Evolutionary conservation across 2,329 filamentous ascomycete species (phyloP).

Genomic region (Ceratocystis harringtonii): DNA sequence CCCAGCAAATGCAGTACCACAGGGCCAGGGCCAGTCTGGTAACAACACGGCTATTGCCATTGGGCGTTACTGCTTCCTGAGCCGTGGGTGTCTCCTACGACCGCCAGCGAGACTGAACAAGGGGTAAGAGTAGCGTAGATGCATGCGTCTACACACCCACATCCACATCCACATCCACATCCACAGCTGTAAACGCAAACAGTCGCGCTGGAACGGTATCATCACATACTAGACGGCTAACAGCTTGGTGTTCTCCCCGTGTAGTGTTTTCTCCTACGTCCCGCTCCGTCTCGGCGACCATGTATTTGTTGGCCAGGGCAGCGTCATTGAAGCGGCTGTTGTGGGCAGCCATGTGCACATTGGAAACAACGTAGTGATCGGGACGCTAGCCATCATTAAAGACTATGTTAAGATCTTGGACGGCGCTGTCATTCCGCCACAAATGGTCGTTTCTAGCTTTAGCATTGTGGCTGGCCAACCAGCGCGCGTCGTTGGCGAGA

Average conservation of each 20-base stretch:
- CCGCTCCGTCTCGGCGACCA: slow-evolving; percentile 89
- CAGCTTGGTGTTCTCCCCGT: background rate
- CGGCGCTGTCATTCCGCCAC: slow-evolving; percentile 64
- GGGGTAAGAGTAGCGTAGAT: slow-evolving; percentile 31
- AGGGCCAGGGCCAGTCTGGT: slow-evolving; percentile 25
- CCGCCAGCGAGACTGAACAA: slow-evolving; percentile 74
- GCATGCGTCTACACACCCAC: background rate
- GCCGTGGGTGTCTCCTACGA: slow-evolving; percentile 59
- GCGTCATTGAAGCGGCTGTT: slow-evolving; percentile 66
- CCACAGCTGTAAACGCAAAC: background rate
- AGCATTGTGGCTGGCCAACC: slow-evolving; percentile 78
- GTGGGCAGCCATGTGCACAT: slow-evolving; percentile 80
- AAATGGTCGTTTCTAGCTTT: slow-evolving; percentile 87
- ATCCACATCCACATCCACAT: too few relatives aligned
- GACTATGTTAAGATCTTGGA: slow-evolving; percentile 84
- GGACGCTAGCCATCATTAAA: slow-evolving; percentile 81
- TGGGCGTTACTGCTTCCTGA: slow-evolving; percentile 82
- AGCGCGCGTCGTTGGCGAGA: slow-evolving; percentile 65
- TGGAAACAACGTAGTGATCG: slow-evolving; percentile 59
- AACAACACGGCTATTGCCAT: slow-evolving; percentile 64
- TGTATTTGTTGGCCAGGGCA: slow-evolving; percentile 67
- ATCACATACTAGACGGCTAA: background rate
- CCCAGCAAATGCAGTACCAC: slow-evolving; percentile 30
- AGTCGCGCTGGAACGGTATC: background rate
- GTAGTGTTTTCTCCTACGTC: slow-evolving; percentile 56